Conservation (phyloP, 495 filamentous ascomycete genomes). For the Tuber melanosporum region DNA sequence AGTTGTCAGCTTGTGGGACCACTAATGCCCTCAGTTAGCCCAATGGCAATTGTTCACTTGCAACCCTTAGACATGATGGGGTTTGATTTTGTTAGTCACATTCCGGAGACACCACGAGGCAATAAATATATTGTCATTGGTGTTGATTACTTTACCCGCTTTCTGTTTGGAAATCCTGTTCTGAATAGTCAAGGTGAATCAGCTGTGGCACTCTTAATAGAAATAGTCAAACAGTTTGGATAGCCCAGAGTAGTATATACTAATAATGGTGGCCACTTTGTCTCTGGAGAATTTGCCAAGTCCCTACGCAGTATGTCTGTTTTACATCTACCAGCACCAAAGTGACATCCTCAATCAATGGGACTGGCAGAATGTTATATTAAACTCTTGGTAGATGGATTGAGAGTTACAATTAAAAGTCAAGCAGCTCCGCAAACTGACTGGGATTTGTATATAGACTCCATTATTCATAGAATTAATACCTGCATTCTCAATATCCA, state of each 20-base stretch:
- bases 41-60: too few relatives aligned
- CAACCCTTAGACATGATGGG: too few relatives aligned
- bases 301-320: not conserved
- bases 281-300: not conserved
- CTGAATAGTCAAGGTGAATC: not conserved
- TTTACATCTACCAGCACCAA: not conserved
- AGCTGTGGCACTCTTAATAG: not conserved
- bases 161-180: not conserved
- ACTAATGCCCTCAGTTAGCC: too few relatives aligned
- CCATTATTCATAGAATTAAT: not conserved
- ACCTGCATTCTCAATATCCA: not conserved
- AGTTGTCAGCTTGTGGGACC: too few relatives aligned
- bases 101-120: not conserved
- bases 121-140: not conserved
- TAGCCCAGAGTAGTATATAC: slow-evolving; percentile 6
- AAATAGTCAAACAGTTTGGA: not conserved
- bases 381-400: not conserved
- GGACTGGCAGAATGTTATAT: slow-evolving; percentile 3
- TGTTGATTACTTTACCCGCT: not conserved
- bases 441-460: not conserved
- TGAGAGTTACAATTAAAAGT: not conserved
- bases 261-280: not conserved
- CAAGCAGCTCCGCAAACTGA: too few relatives aligned
- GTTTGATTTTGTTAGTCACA: not conserved
- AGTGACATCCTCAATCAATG: not conserved